Conservation (phyloP, 768 basidiomycete species). For the Russula dissimulans region DNA sequence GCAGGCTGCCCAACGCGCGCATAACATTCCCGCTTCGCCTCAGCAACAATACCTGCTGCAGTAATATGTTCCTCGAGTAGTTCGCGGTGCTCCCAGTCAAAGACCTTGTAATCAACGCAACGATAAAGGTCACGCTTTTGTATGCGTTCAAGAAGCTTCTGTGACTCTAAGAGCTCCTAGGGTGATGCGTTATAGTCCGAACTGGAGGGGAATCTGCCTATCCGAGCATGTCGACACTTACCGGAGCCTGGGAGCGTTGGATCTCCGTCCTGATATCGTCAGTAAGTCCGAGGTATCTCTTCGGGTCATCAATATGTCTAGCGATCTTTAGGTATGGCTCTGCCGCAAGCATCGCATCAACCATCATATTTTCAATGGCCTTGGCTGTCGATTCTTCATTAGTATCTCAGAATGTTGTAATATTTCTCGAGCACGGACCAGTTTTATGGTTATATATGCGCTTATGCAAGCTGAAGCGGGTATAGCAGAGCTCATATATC, state of each 20-base stretch:
- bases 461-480: conserved; percentile 75
- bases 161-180: conserved; percentile 52
- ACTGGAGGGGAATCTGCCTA: not conserved
- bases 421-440: conserved; percentile 30
- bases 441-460: conserved; percentile 77
- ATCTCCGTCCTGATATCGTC: conserved; percentile 59
- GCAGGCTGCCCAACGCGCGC: not conserved
- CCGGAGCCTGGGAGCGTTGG: conserved; percentile 43
- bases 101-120: conserved; percentile 55
- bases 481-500: conserved; percentile 63
- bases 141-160: conserved; percentile 54
- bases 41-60: conserved; percentile 27
- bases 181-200: not conserved
- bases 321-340: conserved; percentile 58
- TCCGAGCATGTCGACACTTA: conserved; percentile 23
- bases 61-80: conserved; percentile 29
- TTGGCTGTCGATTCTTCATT: conserved; percentile 38
- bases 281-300: conserved; percentile 53
- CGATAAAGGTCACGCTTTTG: conserved; percentile 57
- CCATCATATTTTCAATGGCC: conserved; percentile 78
- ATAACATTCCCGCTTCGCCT: conserved; percentile 21
- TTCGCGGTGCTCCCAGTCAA: conserved; percentile 28
- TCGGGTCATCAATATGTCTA: conserved; percentile 43
- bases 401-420: not conserved
- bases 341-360: conserved; percentile 64